Conservation (phyloP, 2,329 filamentous ascomycete genomes). For the Chaetothyriales sp. region DNA sequence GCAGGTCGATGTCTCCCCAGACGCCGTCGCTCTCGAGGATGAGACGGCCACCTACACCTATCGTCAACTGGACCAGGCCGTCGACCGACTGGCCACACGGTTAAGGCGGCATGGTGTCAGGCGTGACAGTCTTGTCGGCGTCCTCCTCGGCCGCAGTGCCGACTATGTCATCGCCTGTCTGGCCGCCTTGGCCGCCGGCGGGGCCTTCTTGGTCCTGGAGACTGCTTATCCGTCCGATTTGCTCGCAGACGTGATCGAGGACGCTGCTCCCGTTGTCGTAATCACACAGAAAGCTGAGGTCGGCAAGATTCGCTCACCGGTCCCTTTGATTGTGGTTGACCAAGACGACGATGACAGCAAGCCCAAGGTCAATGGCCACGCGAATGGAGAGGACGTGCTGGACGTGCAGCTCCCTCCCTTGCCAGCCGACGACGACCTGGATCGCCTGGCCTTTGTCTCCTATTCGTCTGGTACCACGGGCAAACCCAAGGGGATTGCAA, state of each 20-base stretch:
- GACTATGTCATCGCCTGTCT: constrained; percentile 68
- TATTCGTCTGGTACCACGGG: constrained; percentile 68
- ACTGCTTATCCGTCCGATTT: constrained; percentile 61
- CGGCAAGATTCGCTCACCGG: constrained; percentile 47
- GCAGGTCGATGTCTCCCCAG: constrained; percentile 53
- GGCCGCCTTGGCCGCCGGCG: constrained; percentile 61
- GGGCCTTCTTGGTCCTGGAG: constrained; percentile 67
- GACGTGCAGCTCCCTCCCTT: constrained; percentile 34
- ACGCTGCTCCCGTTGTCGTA: constrained; percentile 55
- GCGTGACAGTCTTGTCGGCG: constrained; percentile 58
- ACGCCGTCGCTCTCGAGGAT: constrained; percentile 59
- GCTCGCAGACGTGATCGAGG: constrained; percentile 60
- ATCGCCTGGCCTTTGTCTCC: constrained; percentile 62
- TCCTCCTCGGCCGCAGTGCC: constrained; percentile 59
- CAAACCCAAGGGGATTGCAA: constrained; percentile 68
- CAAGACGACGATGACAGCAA: constrained; percentile 19
- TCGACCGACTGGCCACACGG: constrained; percentile 47
- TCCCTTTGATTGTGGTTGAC: constrained; percentile 53
- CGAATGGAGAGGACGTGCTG: constrained; percentile 30
- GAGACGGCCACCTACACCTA: constrained; percentile 54
- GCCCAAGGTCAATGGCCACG: not conserved
- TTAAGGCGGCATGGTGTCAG: constrained; percentile 54
- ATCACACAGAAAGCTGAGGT: constrained; percentile 52
- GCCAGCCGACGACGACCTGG: constrained; percentile 52
- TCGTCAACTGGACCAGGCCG: constrained; percentile 52